Conservation (phyloP, 495 filamentous ascomycete genomes). For the Aspergillus saccharolyticus region DNA sequence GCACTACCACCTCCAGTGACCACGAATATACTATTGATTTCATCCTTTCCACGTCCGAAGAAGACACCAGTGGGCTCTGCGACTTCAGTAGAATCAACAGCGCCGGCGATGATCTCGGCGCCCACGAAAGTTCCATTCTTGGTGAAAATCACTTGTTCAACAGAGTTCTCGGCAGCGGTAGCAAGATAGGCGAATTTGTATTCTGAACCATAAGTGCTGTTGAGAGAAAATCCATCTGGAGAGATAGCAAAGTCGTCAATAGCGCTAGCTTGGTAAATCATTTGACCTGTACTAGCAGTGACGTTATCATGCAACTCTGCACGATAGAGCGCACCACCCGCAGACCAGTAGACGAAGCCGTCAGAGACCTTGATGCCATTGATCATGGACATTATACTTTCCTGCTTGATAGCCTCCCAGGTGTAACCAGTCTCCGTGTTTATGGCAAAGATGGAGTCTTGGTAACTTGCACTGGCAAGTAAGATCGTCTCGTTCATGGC, state of each 20-base stretch:
- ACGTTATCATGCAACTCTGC: neutral
- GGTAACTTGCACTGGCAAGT: neutral
- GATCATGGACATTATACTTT: neutral
- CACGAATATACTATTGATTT: neutral
- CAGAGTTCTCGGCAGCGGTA: neutral
- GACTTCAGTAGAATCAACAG: neutral
- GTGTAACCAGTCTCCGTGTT: neutral
- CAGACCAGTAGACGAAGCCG: neutral
- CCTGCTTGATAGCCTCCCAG: neutral
- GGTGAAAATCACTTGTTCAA: neutral
- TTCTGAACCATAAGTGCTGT: neutral
- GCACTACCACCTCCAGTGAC: neutral
- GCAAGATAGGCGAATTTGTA: neutral
- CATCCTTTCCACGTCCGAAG: neutral
- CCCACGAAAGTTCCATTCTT: neutral
- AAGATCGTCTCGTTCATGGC: neutral
- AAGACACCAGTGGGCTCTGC: neutral
- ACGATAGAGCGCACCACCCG: neutral
- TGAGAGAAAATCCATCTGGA: neutral
- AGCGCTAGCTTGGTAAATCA: neutral
- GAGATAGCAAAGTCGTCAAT: neutral
- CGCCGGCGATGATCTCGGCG: neutral
- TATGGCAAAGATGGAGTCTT: slow-evolving; percentile 1
- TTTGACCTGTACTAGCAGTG: neutral
- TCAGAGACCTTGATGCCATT: neutral